These are phyloP conservation scores for Gamsiella multidivaricata DNA, from an alignment of 192 early-diverging fungal genomes.

Conservation along the genomic window DNA sequence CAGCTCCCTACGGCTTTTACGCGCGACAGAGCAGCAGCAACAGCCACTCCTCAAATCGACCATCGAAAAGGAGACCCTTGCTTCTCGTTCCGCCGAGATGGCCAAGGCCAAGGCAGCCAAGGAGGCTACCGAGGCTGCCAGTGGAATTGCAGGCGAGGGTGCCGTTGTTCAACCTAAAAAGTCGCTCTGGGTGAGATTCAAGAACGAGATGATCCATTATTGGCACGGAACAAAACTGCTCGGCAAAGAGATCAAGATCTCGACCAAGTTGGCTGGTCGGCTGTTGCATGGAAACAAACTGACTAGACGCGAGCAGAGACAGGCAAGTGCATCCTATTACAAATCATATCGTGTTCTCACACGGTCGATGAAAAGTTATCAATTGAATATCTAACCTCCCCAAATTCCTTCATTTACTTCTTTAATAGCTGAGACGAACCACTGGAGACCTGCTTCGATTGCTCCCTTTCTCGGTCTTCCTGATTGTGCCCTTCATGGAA, in stretches of 20 bases:
- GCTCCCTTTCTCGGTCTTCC: constrained; percentile 91
- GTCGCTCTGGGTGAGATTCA: constrained; percentile 80
- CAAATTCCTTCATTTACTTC: background rate
- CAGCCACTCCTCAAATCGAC: constrained; percentile 37
- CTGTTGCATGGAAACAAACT: constrained; percentile 82
- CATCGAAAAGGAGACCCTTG: constrained; percentile 52
- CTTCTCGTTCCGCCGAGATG: constrained; percentile 50
- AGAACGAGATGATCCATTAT: constrained; percentile 91
- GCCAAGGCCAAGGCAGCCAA: constrained; percentile 52
- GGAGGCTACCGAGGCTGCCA: constrained; percentile 36
- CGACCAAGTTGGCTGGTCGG: constrained; percentile 80
- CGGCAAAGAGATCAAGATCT: constrained; percentile 88
- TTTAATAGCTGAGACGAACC: constrained; percentile 82
- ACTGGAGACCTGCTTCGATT: constrained; percentile 87
- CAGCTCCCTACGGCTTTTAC: constrained; percentile 33
- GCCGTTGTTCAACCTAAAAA: constrained; percentile 61
- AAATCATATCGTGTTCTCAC: background rate
- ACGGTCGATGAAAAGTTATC: background rate
- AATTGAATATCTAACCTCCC: constrained; percentile 19
- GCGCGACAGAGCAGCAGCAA: constrained; percentile 26
- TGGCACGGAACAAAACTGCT: constrained; percentile 95
- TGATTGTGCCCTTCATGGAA: constrained; percentile 96
- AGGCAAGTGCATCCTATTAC: constrained; percentile 55
- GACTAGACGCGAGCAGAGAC: constrained; percentile 88
- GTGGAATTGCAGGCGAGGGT: constrained; percentile 37